Percentiles rank a stretch among this genome's conserved stretches.
Conservation (phyloP, 768 basidiomycete genomes). For the Tricholoma flavovirens region DNA sequence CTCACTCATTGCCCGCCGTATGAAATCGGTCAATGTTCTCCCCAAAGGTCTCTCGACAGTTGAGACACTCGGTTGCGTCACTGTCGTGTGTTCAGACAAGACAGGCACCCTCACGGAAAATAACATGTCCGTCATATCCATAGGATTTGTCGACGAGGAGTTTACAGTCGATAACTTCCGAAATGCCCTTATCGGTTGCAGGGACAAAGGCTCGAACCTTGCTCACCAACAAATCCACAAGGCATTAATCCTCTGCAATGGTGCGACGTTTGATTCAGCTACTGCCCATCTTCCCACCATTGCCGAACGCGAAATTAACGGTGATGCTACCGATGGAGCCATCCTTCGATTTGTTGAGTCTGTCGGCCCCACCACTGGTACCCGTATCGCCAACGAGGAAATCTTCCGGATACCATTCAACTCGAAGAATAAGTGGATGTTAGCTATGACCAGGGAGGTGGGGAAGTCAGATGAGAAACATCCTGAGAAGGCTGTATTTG, state of each 20-base stretch:
- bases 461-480: slow-evolving; percentile 4
- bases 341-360: slow-evolving; percentile 43
- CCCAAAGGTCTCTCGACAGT: slow-evolving; percentile 55
- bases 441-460: slow-evolving; percentile 31
- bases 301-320: slow-evolving; percentile 31
- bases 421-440: slow-evolving; percentile 56
- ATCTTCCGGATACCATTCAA: slow-evolving; percentile 38
- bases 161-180: slow-evolving; percentile 21
- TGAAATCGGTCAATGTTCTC: slow-evolving; percentile 11
- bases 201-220: not conserved
- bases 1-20: slow-evolving; percentile 13
- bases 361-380: slow-evolving; percentile 14
- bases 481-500: slow-evolving; percentile 30
- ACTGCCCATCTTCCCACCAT: slow-evolving; percentile 17
- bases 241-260: slow-evolving; percentile 50
- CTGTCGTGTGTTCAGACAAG: slow-evolving; percentile 50
- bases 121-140: slow-evolving; percentile 49
- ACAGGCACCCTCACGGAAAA: slow-evolving; percentile 60
- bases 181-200: slow-evolving; percentile 6
- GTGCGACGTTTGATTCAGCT: slow-evolving; percentile 41
- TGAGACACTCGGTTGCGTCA: slow-evolving; percentile 61
- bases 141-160: slow-evolving; percentile 32
- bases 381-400: slow-evolving; percentile 18
- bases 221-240: slow-evolving; percentile 23
- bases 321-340: slow-evolving; percentile 51